Base-by-base conservation (phyloP, 2,329 filamentous ascomycete genomes). In the Ilyonectria sp. region DNA sequence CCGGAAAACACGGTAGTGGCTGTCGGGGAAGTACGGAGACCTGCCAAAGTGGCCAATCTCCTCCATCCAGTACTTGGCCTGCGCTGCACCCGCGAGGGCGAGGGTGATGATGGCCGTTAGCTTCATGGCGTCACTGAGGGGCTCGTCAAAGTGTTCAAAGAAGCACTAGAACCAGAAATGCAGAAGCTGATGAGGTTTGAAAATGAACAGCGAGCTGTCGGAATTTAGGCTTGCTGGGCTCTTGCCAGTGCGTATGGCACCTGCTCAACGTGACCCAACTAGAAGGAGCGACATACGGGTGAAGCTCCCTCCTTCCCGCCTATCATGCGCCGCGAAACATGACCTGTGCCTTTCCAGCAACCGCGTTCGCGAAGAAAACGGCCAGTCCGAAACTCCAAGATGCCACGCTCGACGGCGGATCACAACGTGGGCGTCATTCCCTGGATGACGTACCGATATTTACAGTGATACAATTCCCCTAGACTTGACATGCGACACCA, bases 11-110 rank as follows among this genome's bases (percentile, higher is more conserved):
- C 55, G 61, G 54, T 78, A 78, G 10, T 67, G 55, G 43, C 66
- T 69, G 52, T 78, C 77, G 2, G 76, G 76, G 19, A 75, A 74
- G 21, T 77, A 78, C 1, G 77, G 77, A 35, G 77, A 74, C 43
- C 67, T 63, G 1, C 77, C 77, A 31, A 67, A 71, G 35, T 78
- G 77, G 8, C 65, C 60, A 15, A 78, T 77, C 5, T 73, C 75
- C 58, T 78, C 77, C 17, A 78, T 71, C 77, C 77, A 78, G 40
- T 71, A 77, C 56, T 58, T 73, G 11, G 69, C 67, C 19, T 63
- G 31, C 10, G 46, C 52, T 1, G 40, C 31, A 15, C 68, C 67
- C 44, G 49, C 63, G 21, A 75, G 52, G 44, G 60, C 65, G 21
- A 71, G 21, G n/a, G 65, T 31, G 21, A 75, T 46, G 3, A 64